Percentiles rank a stretch among this genome's conserved stretches.
These are phyloP conservation scores for Piper longum DNA, from an alignment of 164 flowering plant species.

Conservation along the genomic window DNA sequence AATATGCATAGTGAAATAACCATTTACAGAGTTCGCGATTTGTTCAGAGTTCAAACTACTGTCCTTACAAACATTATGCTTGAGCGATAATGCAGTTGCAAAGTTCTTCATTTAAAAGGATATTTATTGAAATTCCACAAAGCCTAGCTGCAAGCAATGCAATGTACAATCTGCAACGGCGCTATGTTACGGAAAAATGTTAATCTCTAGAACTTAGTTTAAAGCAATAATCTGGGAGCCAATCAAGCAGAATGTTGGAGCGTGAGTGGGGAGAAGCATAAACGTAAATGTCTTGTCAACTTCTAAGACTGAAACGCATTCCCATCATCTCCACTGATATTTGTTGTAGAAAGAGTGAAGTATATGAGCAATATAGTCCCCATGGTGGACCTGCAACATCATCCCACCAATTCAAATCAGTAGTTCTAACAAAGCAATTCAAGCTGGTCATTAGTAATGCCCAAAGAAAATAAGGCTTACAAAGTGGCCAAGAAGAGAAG, in stretches of 20 bases:
- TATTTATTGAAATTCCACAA: too few relatives aligned
- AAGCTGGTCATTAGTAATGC: not conserved
- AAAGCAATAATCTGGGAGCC: not conserved
- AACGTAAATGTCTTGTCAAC: not conserved
- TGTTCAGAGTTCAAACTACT: too few relatives aligned
- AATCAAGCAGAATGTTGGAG: not conserved
- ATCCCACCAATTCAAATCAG: not conserved
- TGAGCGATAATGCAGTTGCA: too few relatives aligned
- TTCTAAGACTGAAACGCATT: not conserved
- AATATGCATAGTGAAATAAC: too few relatives aligned
- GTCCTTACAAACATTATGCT: too few relatives aligned
- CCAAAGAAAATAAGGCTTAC: slow-evolving; percentile 25
- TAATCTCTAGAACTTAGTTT: too few relatives aligned
- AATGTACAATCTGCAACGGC: too few relatives aligned
- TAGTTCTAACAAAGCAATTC: not conserved
- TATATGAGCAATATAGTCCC: slow-evolving; percentile 66
- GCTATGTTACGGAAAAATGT: too few relatives aligned
- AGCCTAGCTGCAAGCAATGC: too few relatives aligned
- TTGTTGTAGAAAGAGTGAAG: slow-evolving; percentile 46
- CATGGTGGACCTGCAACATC: slow-evolving; percentile 49
- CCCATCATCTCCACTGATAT: slow-evolving; percentile 10
- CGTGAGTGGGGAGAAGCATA: not conserved
- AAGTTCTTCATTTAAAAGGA: too few relatives aligned
- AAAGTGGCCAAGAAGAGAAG: slow-evolving; percentile 66
- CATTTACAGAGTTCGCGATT: too few relatives aligned